These are phyloP conservation scores for Pharnaceum exiguum DNA, from an alignment of 148 eudicot species.

Conservation along the genomic window DNA sequence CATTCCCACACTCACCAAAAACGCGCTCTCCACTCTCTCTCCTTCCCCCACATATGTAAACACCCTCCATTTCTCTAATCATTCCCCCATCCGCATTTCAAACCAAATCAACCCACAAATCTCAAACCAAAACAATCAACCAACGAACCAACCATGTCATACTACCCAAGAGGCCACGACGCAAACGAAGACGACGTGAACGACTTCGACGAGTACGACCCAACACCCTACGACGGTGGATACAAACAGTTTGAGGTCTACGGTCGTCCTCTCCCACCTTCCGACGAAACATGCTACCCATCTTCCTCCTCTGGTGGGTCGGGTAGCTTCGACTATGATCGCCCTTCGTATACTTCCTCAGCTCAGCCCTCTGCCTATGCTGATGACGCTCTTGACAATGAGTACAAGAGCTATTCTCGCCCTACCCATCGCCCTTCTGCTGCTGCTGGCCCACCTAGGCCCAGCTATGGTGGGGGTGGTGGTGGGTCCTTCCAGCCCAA, in stretches of 20 bases:
- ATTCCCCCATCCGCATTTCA: too few species aligned
- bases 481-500: slow-evolving; percentile 14
- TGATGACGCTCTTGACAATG: slow-evolving; percentile 58
- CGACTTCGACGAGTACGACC: slow-evolving; percentile 81
- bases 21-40: too few species aligned
- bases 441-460: slow-evolving; percentile 6
- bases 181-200: slow-evolving; percentile 54
- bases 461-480: slow-evolving; percentile 11
- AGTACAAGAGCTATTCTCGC: slow-evolving; percentile 71
- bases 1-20: too few species aligned
- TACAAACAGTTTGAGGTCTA: slow-evolving; percentile 68
- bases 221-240: slow-evolving; percentile 89
- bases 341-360: slow-evolving; percentile 57
- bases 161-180: slow-evolving; percentile 57
- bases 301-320: slow-evolving; percentile 32
- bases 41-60: too few species aligned
- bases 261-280: slow-evolving; percentile 78
- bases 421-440: slow-evolving; percentile 42
- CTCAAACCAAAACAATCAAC: neutral
- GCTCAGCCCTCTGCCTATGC: slow-evolving; percentile 72
- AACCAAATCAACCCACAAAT: neutral
- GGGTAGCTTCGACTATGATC: slow-evolving; percentile 49
- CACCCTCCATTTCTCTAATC: too few species aligned
- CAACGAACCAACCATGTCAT: slow-evolving; percentile 53
- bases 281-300: slow-evolving; percentile 73